Conservation (phyloP, 139 green algal species). For the Eudorina sp. region DNA sequence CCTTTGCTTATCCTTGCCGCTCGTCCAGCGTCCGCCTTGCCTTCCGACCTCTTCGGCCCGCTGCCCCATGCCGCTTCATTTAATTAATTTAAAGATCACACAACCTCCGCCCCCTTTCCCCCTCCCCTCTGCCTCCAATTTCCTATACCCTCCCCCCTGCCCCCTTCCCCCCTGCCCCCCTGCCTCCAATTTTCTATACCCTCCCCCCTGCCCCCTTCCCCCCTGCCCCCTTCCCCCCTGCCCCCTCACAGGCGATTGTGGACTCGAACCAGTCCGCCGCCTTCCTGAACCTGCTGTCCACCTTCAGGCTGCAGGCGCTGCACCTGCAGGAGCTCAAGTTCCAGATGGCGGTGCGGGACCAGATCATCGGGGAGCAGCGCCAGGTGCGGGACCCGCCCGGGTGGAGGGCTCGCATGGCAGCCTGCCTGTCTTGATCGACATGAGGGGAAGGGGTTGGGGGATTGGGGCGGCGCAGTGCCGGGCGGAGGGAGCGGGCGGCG, state of each 20-base stretch:
- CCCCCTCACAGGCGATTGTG: constrained; percentile 53
- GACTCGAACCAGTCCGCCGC: constrained; percentile 63
- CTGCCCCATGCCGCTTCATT: too few species aligned
- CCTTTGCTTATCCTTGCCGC: too few species aligned
- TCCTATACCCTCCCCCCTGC: background rate
- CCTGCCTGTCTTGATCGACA: too few species aligned
- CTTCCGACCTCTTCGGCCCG: too few species aligned
- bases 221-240: background rate
- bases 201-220: background rate
- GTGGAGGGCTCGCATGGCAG: too few species aligned
- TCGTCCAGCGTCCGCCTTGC: too few species aligned
- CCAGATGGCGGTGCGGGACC: constrained; percentile 81
- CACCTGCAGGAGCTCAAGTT: constrained; percentile 76
- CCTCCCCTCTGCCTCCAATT: background rate
- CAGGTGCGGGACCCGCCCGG: constrained; percentile 20
- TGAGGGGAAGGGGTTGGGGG: too few species aligned
- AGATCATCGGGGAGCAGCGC: constrained; percentile 81
- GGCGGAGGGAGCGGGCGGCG: too few species aligned
- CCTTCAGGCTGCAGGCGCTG: constrained; percentile 76
- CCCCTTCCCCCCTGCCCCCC: background rate
- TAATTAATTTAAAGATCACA: too few species aligned
- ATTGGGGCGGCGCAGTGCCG: too few species aligned
- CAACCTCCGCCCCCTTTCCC: background rate
- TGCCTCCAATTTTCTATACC: too few species aligned
- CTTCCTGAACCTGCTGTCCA: constrained; percentile 79